Percentiles rank a stretch among this genome's conserved stretches.
phyloP scores from a whole-genome alignment of 371 early-diverging fungal genomes.

The Saksenaea oblongispora region DNA sequence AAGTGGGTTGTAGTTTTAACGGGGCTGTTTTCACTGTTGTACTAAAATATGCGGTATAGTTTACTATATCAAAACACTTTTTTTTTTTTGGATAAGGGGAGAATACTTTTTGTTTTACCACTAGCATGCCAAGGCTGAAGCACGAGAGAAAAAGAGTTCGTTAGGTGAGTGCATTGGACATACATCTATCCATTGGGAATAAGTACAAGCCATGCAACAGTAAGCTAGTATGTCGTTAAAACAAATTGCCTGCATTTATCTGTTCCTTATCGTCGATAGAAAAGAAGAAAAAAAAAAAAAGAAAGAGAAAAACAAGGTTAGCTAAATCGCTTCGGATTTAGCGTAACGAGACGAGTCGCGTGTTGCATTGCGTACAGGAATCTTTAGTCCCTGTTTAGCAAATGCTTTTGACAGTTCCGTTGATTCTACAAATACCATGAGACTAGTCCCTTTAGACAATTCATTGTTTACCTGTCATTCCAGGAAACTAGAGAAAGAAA shows the following conservation, averaged over 20 bases:
- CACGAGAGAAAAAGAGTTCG: not conserved
- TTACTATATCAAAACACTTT: not conserved
- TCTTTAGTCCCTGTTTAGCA: constrained; percentile 66
- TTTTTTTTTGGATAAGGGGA: not conserved
- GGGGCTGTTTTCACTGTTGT: not conserved
- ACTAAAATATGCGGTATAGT: not conserved
- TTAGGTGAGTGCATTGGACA: not conserved
- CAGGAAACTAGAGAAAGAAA: constrained; percentile 45
- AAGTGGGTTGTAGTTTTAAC: not conserved
- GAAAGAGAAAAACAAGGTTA: not conserved
- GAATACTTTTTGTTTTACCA: not conserved
- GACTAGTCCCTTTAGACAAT: not conserved
- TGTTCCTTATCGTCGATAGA: not conserved
- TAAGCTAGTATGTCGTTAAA: not conserved
- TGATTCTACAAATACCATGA: constrained; percentile 40
- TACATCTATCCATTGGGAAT: not conserved
- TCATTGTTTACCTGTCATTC: constrained; percentile 54
- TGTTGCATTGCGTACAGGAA: constrained; percentile 60
- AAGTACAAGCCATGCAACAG: not conserved
- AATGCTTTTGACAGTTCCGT: constrained; percentile 67
- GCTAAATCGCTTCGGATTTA: not conserved
- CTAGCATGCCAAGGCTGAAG: not conserved
- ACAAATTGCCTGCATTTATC: not conserved
- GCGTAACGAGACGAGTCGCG: not conserved
- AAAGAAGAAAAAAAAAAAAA: too few relatives aligned